Base-by-base conservation (phyloP, 192 early-diverging fungal species). In the Linderina pennispora region DNA sequence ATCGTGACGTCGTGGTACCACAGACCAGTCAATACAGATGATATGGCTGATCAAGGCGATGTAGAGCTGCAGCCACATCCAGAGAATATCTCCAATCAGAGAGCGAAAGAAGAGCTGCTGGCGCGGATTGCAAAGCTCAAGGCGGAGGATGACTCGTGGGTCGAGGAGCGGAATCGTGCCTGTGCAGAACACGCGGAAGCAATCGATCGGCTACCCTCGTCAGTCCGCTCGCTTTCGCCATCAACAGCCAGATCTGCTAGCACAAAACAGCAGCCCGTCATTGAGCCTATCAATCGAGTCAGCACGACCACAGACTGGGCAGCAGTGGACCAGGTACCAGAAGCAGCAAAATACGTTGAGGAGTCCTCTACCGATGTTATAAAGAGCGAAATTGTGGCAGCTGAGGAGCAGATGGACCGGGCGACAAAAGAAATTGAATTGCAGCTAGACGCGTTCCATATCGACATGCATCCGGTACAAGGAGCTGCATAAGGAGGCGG, bases 1-100 rank as follows among this genome's bases (percentile, higher is more conserved):
- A 65, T 73, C 43, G 61, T 53, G 2, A 64, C 62, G 22, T 73
- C 69, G 43, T 73, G 69, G 69, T 73, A 73, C 49, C 69, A 65
- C 39, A 44, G 69, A 4, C 61, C 69, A 0, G 37, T 63, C 13
- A 55, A 54, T 7, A 14, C 26, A 10, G 39, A 40, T 8, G n/a
- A 20, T 4, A 25, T 13, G 8, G 31, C 18, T 2, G 35, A 8
- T 11, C 23, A 15, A 5, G 56, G 43, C 11, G 32, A 41, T 1
- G 10, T 4, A 4, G 50, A 64, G 57, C 34, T 48, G 31, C 32
- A 28, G 32, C 31, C 41, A 13, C 69, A 73, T n/a, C 69, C 69
- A 1, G 62, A 65, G 40, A 73, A 73, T 47, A 8, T 20, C 21
- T 58, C 61, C 15, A 73, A 73, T 32, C 37, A 17, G n/a, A 45